phyloP scores from a whole-genome alignment of 2,329 filamentous ascomycete genomes.

The Colletotrichum sp. region DNA sequence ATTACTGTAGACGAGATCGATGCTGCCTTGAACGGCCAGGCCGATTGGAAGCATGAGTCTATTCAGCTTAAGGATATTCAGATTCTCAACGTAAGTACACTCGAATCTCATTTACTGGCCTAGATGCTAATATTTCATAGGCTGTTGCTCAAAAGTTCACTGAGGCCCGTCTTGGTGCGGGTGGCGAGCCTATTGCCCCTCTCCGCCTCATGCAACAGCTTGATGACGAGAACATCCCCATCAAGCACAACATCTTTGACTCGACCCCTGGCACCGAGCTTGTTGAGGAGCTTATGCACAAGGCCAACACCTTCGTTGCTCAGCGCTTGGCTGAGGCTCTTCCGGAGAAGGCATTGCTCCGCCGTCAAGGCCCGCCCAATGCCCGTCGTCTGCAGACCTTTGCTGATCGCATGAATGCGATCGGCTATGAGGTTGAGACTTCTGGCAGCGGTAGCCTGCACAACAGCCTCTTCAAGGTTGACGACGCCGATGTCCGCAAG shows the following conservation, averaged over 20 bases:
- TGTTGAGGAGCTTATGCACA: conserved; percentile 93
- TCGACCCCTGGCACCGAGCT: conserved; percentile 88
- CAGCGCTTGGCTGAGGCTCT: conserved; percentile 80
- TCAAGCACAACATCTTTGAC: conserved; percentile 95
- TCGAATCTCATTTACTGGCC: not conserved
- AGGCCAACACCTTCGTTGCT: conserved; percentile 88
- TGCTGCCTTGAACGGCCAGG: conserved; percentile 71
- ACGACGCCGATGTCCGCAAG: conserved; percentile 88
- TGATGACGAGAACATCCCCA: conserved; percentile 97
- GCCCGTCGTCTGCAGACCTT: conserved; percentile 88
- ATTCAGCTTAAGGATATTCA: conserved; percentile 79
- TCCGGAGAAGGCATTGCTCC: conserved; percentile 91
- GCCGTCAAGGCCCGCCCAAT: conserved; percentile 85
- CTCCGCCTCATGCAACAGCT: conserved; percentile 91
- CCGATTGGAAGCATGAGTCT: conserved; percentile 66
- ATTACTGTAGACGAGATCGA: conserved; percentile 88
- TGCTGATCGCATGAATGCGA: conserved; percentile 88
- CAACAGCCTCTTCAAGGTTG: conserved; percentile 92
- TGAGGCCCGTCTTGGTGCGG: conserved; percentile 82
- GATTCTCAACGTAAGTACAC: conserved; percentile 69
- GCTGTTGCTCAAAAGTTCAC: conserved; percentile 89
- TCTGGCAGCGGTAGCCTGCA: conserved; percentile 90
- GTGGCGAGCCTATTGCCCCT: conserved; percentile 79
- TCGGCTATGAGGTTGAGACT: conserved; percentile 89
- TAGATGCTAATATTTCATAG: conserved; percentile 41